Evolutionary conservation across 23 red algal species (phyloP).

Genomic region (Gracilaria vermiculophylla): DNA sequence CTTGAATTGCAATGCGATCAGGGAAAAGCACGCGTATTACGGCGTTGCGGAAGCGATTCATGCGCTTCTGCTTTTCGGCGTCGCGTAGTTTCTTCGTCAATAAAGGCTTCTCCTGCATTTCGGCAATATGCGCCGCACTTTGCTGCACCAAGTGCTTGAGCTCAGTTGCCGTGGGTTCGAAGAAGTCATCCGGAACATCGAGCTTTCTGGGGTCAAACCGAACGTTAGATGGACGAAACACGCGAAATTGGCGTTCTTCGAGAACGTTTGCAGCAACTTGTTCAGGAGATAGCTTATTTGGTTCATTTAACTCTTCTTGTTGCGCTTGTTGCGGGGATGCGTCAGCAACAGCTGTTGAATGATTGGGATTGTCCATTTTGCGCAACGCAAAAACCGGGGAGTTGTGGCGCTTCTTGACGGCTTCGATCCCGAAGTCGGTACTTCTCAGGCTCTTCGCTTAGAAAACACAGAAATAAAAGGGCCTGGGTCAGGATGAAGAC

Average conservation of each 20-base stretch:
- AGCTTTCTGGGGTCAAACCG: constrained; percentile 41
- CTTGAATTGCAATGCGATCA: constrained; percentile 63
- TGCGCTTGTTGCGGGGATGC: not conserved
- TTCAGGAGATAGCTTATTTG: constrained; percentile 27
- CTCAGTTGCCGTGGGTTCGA: constrained; percentile 48
- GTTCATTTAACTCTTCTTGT: not conserved
- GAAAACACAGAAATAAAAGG: too few species aligned
- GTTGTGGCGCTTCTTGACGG: not conserved
- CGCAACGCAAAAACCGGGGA: too few species aligned
- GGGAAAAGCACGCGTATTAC: constrained; percentile 68
- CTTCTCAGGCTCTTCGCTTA: too few species aligned
- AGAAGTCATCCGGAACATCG: constrained; percentile 62
- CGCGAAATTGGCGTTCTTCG: constrained; percentile 13
- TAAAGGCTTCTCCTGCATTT: constrained; percentile 17
- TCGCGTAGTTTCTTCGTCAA: constrained; percentile 57
- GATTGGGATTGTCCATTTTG: not conserved
- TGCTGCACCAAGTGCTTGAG: not conserved
- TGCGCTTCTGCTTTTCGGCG: constrained; percentile 20
- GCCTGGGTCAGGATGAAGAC: too few species aligned
- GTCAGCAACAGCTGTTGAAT: not conserved
- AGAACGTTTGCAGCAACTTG: constrained; percentile 26
- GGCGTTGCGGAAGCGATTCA: constrained; percentile 38
- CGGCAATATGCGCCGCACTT: constrained; percentile 2
- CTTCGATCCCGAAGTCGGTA: not conserved
- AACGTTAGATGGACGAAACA: constrained; percentile 39